Conservation (phyloP, 2,329 filamentous ascomycete genomes). For the Penicillium sp. region DNA sequence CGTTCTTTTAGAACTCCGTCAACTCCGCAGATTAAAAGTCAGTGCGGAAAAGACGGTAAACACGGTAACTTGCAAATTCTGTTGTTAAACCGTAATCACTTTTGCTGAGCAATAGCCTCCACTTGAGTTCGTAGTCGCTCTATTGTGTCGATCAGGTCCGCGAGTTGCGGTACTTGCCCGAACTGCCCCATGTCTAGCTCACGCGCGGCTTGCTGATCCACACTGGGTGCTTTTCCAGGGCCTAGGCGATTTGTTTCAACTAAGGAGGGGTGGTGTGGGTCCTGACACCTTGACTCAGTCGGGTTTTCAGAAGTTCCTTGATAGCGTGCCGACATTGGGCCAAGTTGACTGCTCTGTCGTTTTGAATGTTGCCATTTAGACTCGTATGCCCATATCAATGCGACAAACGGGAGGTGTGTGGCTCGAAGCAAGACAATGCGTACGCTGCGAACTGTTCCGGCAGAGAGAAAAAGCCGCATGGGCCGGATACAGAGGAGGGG, state of each 20-base stretch:
- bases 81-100: not conserved
- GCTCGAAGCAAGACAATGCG: conserved; percentile 52
- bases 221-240: conserved; percentile 16
- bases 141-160: conserved; percentile 30
- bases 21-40: not conserved
- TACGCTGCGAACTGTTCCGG: conserved; percentile 46
- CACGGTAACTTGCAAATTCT: not conserved
- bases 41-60: not conserved
- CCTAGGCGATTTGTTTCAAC: conserved; percentile 16
- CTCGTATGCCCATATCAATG: conserved; percentile 50
- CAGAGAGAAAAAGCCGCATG: conserved; percentile 49
- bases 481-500: conserved; percentile 50
- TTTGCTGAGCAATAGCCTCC: conserved; percentile 25
- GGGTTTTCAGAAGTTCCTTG: conserved; percentile 16
- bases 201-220: conserved; percentile 21
- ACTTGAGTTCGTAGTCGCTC: conserved; percentile 30
- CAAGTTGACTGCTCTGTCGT: conserved; percentile 13
- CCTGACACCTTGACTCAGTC: conserved; percentile 20
- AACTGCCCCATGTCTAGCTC: conserved; percentile 17
- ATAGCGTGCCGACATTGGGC: conserved; percentile 17
- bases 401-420: conserved; percentile 52
- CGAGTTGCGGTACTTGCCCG: conserved; percentile 21
- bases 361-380: conserved; percentile 23
- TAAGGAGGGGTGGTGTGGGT: conserved; percentile 20
- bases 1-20: not conserved